Evolutionary conservation across 176 grass and related monocot genomes (phyloP), one percentile per base, ranked within the genome.

Genomic region (Puccinellia tenuiflora): DNA sequence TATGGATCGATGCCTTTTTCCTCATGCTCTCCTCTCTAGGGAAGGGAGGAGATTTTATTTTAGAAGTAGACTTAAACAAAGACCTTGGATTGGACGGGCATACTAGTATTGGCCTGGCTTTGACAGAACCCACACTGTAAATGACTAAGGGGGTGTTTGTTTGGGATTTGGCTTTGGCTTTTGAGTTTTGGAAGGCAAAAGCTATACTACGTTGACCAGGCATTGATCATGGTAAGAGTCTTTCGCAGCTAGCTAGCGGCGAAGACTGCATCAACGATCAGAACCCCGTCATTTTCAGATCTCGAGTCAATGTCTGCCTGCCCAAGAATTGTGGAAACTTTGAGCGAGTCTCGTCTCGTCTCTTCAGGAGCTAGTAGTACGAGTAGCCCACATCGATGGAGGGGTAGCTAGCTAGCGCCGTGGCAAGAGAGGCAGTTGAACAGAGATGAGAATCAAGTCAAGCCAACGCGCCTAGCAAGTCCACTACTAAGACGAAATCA

Each of bases 161-260:
- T n/a, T n/a, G n/a, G n/a, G n/a, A n/a, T n/a, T n/a, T n/a, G n/a
- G n/a, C n/a, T n/a, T n/a, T n/a, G n/a, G n/a, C n/a, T n/a, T n/a
- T n/a, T n/a, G n/a, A n/a, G n/a, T n/a, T n/a, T n/a, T n/a, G n/a
- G n/a, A n/a, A n/a, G n/a, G n/a, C n/a, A n/a, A n/a, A n/a, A n/a
- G n/a, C n/a, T n/a, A n/a, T n/a, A n/a, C n/a, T n/a, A n/a, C n/a
- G n/a, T n/a, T n/a, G n/a, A n/a, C n/a, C n/a, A n/a, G n/a, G n/a
- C n/a, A n/a, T n/a, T n/a, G n/a, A n/a, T n/a, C 26, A 46, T 68
- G 76, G 10, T 45, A 54, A n/a, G n/a, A 70, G 51, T 89, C 87
- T 82, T 43, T 33, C 1, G 48, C 82, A 4, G 15, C 20, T n/a
- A n/a, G n/a, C n/a, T n/a, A 8, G 68, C 1, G 59, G 26, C 13